phyloP scores from a whole-genome alignment of 306 rosid genomes.

The Delonix regia region DNA sequence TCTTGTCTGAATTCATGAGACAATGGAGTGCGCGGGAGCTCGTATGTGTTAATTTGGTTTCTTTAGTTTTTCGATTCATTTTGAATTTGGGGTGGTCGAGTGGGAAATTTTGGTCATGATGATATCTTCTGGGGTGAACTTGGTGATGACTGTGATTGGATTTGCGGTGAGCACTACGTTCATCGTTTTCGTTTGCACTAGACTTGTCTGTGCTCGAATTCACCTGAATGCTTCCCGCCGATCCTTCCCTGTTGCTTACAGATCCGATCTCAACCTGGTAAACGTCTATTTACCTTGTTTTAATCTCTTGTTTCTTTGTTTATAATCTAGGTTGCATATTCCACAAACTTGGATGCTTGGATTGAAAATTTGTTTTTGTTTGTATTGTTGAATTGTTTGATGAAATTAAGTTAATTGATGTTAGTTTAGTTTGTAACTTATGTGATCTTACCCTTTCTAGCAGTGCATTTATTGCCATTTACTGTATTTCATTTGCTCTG shows the following conservation, averaged over 20 bases:
- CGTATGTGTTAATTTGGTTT: not conserved
- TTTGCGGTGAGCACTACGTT: constrained; percentile 93
- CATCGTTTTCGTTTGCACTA: constrained; percentile 87
- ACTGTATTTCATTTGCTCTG: constrained; percentile 32
- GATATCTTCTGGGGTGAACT: constrained; percentile 82
- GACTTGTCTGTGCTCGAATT: constrained; percentile 91
- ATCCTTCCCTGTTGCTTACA: constrained; percentile 73
- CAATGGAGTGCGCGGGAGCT: constrained; percentile 5
- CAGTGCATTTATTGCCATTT: constrained; percentile 16
- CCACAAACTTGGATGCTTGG: no score
- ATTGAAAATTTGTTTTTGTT: not conserved
- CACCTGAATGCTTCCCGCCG: constrained; percentile 79
- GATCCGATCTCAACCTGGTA: constrained; percentile 83
- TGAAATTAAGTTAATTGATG: not conserved
- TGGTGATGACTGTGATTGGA: constrained; percentile 98
- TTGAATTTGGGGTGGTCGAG: constrained; percentile 25
- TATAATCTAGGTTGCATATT: not conserved
- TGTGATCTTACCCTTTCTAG: constrained; percentile 23
- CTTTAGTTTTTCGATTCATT: not conserved
- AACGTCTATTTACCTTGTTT: not conserved
- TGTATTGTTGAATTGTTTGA: not conserved
- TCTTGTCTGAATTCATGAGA: not conserved
- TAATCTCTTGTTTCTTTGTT: not conserved
- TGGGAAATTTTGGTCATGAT: constrained; percentile 47
- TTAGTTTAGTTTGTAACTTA: not conserved